Evolutionary conservation across 192 early-diverging fungal genomes (phyloP).

Genomic region (Rhizophagus prolifer): DNA sequence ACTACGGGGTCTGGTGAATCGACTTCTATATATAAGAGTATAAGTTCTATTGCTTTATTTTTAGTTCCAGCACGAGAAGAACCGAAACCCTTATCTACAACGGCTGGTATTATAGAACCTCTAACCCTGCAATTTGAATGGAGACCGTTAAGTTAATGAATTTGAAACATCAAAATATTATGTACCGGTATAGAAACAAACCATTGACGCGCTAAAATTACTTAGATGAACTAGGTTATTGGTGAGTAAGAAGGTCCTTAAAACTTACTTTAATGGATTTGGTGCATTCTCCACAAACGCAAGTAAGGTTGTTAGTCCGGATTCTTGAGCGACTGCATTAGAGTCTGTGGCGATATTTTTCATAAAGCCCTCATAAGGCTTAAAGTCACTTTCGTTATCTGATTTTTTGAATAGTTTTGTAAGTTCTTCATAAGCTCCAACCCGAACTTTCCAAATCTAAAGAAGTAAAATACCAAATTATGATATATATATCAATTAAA

Average conservation of each 20-base stretch:
- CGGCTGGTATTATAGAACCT: slow-evolving; percentile 65
- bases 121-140: slow-evolving; percentile 51
- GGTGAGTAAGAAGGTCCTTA: not conserved
- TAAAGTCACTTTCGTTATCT: slow-evolving; percentile 67
- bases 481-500: slow-evolving; percentile 25
- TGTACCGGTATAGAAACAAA: not conserved
- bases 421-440: slow-evolving; percentile 80
- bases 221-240: not conserved
- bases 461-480: not conserved
- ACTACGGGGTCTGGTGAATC: slow-evolving; percentile 84
- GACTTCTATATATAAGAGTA: slow-evolving; percentile 86
- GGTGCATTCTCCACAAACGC: slow-evolving; percentile 82
- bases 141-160: not conserved
- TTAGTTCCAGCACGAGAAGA: slow-evolving; percentile 81
- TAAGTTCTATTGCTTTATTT: slow-evolving; percentile 70
- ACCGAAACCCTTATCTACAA: slow-evolving; percentile 87
- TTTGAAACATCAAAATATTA: not conserved
- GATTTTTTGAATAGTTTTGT: slow-evolving; percentile 65
- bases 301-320: slow-evolving; percentile 72
- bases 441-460: slow-evolving; percentile 92
- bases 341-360: slow-evolving; percentile 83
- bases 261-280: slow-evolving; percentile 62
- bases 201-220: not conserved
- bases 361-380: slow-evolving; percentile 67
- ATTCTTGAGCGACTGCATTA: slow-evolving; percentile 90